phyloP scores from a whole-genome alignment of 805 yeast genomes.

The Debaryomyces tyrocola region DNA sequence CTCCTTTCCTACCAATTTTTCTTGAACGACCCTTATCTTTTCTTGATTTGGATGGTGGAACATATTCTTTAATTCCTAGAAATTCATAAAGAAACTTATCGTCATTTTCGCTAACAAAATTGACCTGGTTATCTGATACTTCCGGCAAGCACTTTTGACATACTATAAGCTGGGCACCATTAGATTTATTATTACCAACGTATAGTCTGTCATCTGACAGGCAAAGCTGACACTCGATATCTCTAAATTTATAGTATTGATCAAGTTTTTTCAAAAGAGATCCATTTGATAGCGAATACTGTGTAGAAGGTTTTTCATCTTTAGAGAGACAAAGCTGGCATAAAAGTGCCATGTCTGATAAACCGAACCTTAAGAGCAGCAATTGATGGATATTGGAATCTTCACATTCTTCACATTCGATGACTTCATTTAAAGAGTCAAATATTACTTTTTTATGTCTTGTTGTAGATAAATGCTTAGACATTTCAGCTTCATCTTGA shows the following conservation, averaged over 20 bases:
- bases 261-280: conserved; percentile 50
- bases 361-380: conserved; percentile 51
- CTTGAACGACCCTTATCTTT: conserved; percentile 32
- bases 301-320: conserved; percentile 48
- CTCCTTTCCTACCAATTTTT: conserved; percentile 27
- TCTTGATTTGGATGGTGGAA: conserved; percentile 18
- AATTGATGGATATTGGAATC: conserved; percentile 55
- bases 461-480: conserved; percentile 52
- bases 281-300: conserved; percentile 55
- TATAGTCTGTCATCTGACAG: conserved; percentile 40
- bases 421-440: conserved; percentile 34
- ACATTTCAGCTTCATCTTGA: conserved; percentile 38
- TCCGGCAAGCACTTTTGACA: conserved; percentile 46
- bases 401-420: conserved; percentile 58
- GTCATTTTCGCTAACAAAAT: conserved; percentile 45
- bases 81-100: conserved; percentile 47
- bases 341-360: conserved; percentile 51
- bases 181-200: conserved; percentile 22
- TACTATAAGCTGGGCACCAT: conserved; percentile 23
- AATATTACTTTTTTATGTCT: conserved; percentile 51
- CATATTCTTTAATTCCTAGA: conserved; percentile 48
- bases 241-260: conserved; percentile 50
- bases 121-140: conserved; percentile 6
- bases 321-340: conserved; percentile 48
- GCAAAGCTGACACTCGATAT: conserved; percentile 49